Evolutionary conservation across 2,329 filamentous ascomycete species (phyloP), one percentile per base, ranked within the genome.

Genomic region (Paramyrothecium sp.): DNA sequence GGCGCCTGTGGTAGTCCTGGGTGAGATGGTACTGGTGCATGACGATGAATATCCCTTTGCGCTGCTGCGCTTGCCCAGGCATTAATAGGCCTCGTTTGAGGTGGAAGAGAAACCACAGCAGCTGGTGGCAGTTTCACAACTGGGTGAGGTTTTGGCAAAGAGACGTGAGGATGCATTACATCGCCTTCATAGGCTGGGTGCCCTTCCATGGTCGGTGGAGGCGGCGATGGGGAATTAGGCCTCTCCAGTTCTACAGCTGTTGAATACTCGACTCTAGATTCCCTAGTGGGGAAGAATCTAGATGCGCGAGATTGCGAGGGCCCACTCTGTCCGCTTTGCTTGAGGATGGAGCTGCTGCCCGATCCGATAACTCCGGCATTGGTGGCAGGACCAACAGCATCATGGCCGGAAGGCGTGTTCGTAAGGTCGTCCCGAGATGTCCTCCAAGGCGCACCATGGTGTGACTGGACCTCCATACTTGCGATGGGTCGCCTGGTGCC

Each of bases 91-190:
- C 64, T 64, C 19, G 60, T 33, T 33, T 68, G 66, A 5, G 70
- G 56, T 19, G 61, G 53, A 26, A 71, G 68, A 2, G 64, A 56
- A 23, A 62, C 60, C 13, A 55, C 52, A 60, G 68, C 59, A 8
- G 78, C 67, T 8, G 90, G 91, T 3, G 91, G 93, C 3, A 98
- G 81, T 68, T 89, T 92, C 13, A 98, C 93, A 23, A 92, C 83
- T 33, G 91, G 91, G 55, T 88, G 82, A 8, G 87, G 85, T 41
- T 79, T 84, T 0, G 90, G 90, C 10, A 93, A 75, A 38, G 84
- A 86, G 8, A 93, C 89, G 56, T 88, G 82, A 3, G 90, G 90
- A 58, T 83, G 85, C 34, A 75, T 75, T 1, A 76, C 78, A 64
- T 91, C 84, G 30, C 89, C 88, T 63, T 88, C 85, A 62, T 90